Evolutionary conservation across 306 rosid genomes (phyloP).

Genomic region (Quercus ilex): DNA sequence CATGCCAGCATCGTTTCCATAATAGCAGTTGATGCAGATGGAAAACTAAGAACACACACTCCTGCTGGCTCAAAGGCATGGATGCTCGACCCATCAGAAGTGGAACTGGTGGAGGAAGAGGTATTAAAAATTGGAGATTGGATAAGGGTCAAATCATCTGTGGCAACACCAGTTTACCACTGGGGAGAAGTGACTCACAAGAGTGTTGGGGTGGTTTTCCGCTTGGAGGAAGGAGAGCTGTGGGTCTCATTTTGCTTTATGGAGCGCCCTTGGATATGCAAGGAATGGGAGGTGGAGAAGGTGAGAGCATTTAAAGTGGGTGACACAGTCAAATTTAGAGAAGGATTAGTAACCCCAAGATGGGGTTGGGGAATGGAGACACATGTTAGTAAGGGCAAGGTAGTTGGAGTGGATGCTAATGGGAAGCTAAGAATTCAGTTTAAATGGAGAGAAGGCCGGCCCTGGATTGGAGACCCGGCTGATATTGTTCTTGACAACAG

Average conservation of each 20-base stretch:
- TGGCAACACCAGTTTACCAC: constrained; percentile 80
- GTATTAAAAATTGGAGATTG: constrained; percentile 79
- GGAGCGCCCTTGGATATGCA: constrained; percentile 89
- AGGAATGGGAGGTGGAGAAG: constrained; percentile 76
- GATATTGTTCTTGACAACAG: constrained; percentile 67
- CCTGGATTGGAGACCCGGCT: constrained; percentile 98
- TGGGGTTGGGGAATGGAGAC: constrained; percentile 99
- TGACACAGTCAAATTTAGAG: constrained; percentile 78
- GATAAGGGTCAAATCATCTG: constrained; percentile 79
- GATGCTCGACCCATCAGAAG: constrained; percentile 97
- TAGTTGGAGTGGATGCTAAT: constrained; percentile 90
- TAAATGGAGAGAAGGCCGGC: constrained; percentile 97
- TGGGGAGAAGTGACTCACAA: constrained; percentile 96
- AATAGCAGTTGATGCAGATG: constrained; percentile 89
- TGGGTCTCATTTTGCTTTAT: constrained; percentile 81
- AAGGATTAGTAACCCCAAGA: constrained; percentile 78
- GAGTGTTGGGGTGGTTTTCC: constrained; percentile 87
- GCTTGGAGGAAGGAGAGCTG: constrained; percentile 79
- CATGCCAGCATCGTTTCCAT: constrained; percentile 69
- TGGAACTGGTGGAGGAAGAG: constrained; percentile 68
- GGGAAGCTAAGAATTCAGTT: constrained; percentile 89
- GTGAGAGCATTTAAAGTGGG: constrained; percentile 70
- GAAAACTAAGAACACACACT: constrained; percentile 82
- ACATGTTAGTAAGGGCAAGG: constrained; percentile 83
- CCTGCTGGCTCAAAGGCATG: constrained; percentile 83